Conservation (phyloP, 78 protist species). For the Dictyostelium capitatum region DNA sequence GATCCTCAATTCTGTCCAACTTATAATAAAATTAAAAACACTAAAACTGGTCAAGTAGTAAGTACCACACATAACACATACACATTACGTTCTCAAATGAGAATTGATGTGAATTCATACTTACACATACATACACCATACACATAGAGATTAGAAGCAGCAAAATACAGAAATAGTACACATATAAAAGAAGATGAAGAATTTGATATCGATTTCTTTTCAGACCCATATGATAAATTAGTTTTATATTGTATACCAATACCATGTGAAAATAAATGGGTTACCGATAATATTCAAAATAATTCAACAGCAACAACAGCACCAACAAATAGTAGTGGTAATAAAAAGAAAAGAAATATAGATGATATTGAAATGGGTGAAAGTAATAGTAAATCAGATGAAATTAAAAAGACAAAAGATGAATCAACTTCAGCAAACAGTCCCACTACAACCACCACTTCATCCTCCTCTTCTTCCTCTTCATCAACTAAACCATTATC, state of each 20-base stretch:
- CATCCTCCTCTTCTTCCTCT: neutral
- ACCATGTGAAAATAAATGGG: slow-evolving; percentile 70
- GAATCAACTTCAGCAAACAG: neutral
- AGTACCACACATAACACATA: neutral
- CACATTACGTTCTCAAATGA: neutral
- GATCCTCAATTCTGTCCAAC: slow-evolving; percentile 63
- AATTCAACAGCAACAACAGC: neutral
- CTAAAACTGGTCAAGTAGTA: slow-evolving; percentile 30
- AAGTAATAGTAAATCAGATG: neutral
- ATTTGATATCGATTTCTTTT: neutral
- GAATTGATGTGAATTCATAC: neutral
- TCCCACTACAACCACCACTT: neutral
- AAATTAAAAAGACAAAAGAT: slow-evolving; percentile 3
- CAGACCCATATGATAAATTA: slow-evolving; percentile 13
- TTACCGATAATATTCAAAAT: neutral
- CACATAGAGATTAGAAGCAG: slow-evolving; percentile 44
- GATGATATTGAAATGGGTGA: slow-evolving; percentile 11
- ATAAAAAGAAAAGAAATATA: slow-evolving; percentile 13
- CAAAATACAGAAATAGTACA: slow-evolving; percentile 5
- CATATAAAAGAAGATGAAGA: slow-evolving; percentile 25
- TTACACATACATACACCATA: neutral
- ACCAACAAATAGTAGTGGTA: neutral
- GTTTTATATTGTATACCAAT: slow-evolving; percentile 50
- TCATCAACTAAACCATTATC: neutral
- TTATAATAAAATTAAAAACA: slow-evolving; percentile 35